Base-by-base conservation (phyloP, 371 early-diverging fungal genomes). In the Mortierella polycephala region DNA sequence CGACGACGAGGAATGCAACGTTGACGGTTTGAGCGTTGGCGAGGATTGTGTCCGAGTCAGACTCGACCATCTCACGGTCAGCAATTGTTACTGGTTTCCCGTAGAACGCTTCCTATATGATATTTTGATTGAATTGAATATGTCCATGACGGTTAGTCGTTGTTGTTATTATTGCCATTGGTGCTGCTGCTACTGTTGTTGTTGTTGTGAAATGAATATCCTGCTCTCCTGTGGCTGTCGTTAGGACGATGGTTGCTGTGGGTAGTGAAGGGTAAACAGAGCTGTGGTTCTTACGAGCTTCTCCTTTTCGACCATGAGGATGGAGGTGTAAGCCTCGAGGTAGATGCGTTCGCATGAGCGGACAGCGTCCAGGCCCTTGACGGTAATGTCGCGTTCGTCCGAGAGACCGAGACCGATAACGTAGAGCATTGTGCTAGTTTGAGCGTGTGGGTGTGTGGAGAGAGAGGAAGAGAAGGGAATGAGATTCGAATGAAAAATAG, bases 301-400 rank as follows among this genome's bases (percentile, higher is more conserved):
- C 74, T 91, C 90, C 81, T 92, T 93, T 64, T 91, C 90, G 42
- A 96, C 94, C 75, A 93, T 90, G 71, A 98, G 89, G 53, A 98
- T 96, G 59, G 95, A 94, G 13, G 99, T 99, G 89, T 99, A 99
- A n/a, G 94, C 94, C 83, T 99, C 99, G 52, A 99, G 90, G 84
- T 98, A 99, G 47, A 99, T 88, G 50, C 95, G 91, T 64, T 95
- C 92, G 75, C 96, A 93, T 7, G 87, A 82, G 82, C 92, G 90
- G 69, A 99, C 91, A 18, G 97, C 94, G 68, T 99, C 96, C 18
- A 99, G 90, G 7, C 98, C 99, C 81, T 95, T 96, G 67, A 99
- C 91, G 7, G 96, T 97, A 67, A 98, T 96, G 85, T 99, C 98
- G 65, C 91, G 91, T 71, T 98, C 98, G 83, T 98, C 97, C 58